These are phyloP conservation scores for Solanum neorickii DNA, from an alignment of 257 asterid species.

Conservation along the genomic window DNA sequence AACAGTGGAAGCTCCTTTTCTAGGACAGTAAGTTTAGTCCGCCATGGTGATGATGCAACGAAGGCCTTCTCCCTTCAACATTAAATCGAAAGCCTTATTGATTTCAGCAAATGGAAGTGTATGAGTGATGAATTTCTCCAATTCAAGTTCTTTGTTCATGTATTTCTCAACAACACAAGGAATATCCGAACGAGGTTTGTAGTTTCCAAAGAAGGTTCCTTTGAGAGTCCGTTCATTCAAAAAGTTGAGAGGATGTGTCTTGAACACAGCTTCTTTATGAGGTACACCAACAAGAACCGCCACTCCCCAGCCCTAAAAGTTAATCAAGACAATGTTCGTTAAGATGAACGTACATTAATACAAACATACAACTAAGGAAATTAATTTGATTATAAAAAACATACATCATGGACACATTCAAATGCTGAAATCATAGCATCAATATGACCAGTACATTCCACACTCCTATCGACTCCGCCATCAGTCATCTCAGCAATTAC, in stretches of 20 bases:
- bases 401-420: slow-evolving; percentile 44
- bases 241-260: slow-evolving; percentile 35
- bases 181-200: slow-evolving; percentile 33
- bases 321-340: not conserved
- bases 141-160: slow-evolving; percentile 39
- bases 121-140: slow-evolving; percentile 61
- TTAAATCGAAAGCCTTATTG: slow-evolving; percentile 56
- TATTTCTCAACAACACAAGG: slow-evolving; percentile 41
- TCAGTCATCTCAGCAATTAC: slow-evolving; percentile 31
- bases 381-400: not conserved
- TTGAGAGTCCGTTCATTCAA: slow-evolving; percentile 37
- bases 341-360: not conserved
- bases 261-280: slow-evolving; percentile 31
- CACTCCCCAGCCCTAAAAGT: slow-evolving; percentile 43
- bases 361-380: not conserved
- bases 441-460: slow-evolving; percentile 30
- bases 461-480: slow-evolving; percentile 40
- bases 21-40: not conserved
- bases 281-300: slow-evolving; percentile 55
- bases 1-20: not conserved
- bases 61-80: slow-evolving; percentile 37
- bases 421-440: slow-evolving; percentile 34
- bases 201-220: slow-evolving; percentile 45
- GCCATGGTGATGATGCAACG: slow-evolving; percentile 55
- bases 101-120: slow-evolving; percentile 41